Percentiles rank a stretch among this genome's conserved stretches.
Evolutionary conservation across 176 grass and related monocot genomes (phyloP).

Genomic region (Carex littledalei): DNA sequence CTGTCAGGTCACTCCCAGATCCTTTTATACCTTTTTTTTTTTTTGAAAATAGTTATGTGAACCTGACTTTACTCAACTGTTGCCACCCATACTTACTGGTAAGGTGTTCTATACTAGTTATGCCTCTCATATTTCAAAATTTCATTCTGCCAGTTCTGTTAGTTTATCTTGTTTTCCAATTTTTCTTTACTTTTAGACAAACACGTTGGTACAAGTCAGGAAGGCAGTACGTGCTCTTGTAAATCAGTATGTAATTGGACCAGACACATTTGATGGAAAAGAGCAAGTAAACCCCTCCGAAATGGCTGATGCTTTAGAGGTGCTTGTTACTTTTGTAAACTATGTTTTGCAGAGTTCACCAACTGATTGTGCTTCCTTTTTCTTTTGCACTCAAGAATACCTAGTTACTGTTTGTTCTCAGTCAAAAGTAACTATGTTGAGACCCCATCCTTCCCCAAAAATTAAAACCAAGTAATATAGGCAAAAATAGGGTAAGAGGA

Average conservation of each 20-base stretch:
- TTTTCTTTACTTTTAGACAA: slow-evolving; percentile 34
- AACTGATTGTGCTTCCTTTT: not conserved
- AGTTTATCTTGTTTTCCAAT: not conserved
- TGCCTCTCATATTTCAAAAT: not conserved
- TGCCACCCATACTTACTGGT: not conserved
- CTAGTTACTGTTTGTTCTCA: not conserved
- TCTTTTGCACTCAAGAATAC: not conserved
- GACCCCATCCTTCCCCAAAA: not conserved
- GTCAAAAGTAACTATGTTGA: not conserved
- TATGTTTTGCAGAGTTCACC: slow-evolving; percentile 2
- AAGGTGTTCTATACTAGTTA: not conserved
- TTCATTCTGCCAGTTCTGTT: not conserved
- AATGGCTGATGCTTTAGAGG: slow-evolving; percentile 82
- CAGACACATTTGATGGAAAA: slow-evolving; percentile 31
- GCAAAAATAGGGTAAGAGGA: not conserved
- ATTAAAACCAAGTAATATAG: not conserved
- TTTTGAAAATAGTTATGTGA: not conserved
- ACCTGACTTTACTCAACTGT: not conserved
- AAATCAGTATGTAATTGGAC: slow-evolving; percentile 34
- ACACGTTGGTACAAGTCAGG: slow-evolving; percentile 59
- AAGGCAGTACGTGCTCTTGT: slow-evolving; percentile 59
- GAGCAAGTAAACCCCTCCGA: slow-evolving; percentile 37
- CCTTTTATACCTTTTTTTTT: not conserved
- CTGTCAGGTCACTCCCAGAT: not conserved
- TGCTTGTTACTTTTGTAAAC: slow-evolving; percentile 12